A percentile compares a stretch with the other conserved stretches of the same genome.
Evolutionary conservation across 768 basidiomycete species (phyloP).

Genomic region (Tubosaeta brunneosetosa): DNA sequence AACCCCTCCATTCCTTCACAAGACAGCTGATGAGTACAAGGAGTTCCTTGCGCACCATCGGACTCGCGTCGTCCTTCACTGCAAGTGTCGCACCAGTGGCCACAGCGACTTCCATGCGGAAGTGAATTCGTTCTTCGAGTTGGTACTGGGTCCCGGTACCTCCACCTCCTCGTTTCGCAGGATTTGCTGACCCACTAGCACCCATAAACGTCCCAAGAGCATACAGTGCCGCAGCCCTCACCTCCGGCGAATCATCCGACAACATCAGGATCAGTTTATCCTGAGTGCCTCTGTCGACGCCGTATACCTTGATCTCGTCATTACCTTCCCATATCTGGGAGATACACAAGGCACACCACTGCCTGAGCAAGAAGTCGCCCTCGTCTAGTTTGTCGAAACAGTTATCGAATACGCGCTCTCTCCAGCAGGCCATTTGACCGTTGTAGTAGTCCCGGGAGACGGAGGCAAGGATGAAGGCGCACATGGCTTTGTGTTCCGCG

Average conservation of each 20-base stretch:
- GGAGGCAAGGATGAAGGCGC: slow-evolving; percentile 89
- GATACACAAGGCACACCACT: slow-evolving; percentile 93
- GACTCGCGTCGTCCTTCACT: slow-evolving; percentile 90
- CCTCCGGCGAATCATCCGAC: slow-evolving; percentile 87
- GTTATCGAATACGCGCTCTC: slow-evolving; percentile 77
- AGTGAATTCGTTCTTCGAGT: slow-evolving; percentile 72
- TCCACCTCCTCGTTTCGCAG: slow-evolving; percentile 67
- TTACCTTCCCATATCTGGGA: slow-evolving; percentile 92
- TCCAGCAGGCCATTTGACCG: slow-evolving; percentile 83
- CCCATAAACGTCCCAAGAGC: slow-evolving; percentile 94
- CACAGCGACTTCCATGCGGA: slow-evolving; percentile 87
- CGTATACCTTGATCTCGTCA: slow-evolving; percentile 84
- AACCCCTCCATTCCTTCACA: slow-evolving; percentile 94
- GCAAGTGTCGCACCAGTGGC: slow-evolving; percentile 85
- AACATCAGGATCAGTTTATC: slow-evolving; percentile 76
- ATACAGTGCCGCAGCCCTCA: slow-evolving; percentile 85
- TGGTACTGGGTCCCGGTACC: slow-evolving; percentile 79
- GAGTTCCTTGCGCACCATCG: slow-evolving; percentile 94
- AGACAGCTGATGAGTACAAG: slow-evolving; percentile 87
- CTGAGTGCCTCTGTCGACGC: slow-evolving; percentile 74
- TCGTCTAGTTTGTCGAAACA: slow-evolving; percentile 84
- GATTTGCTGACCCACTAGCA: slow-evolving; percentile 72
- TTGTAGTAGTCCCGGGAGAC: slow-evolving; percentile 85
- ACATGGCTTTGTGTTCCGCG: slow-evolving; percentile 97
- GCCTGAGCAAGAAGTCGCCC: slow-evolving; percentile 86